Evolutionary conservation across 2,329 filamentous ascomycete genomes (phyloP), one percentile per base, ranked within the genome.

Genomic region (Colletotrichum brevisporum): DNA sequence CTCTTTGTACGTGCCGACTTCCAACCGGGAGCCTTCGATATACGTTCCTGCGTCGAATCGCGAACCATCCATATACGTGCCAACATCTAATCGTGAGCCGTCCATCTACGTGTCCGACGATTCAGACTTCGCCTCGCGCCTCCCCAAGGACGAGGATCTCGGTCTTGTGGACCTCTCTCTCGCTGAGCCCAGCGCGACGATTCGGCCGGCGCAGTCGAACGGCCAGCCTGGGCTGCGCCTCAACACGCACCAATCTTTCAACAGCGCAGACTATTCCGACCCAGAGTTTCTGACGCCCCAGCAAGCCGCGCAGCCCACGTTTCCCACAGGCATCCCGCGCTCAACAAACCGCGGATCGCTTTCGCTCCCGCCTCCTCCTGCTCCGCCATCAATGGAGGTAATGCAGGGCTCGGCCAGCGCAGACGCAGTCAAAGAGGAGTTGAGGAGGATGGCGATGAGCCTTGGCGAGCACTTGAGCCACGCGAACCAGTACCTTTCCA

Each of bases 101-200:
- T 89, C 86, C 3, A 89, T 90, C 61, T 90, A 90, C 73, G 85
- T 90, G 10, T 87, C 87, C 1, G 88, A 90, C 70, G 87, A 89
- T 68, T 87, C 85, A 8, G 83, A 86, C 27, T 86, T 83, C 68
- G 81, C 84, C 3, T 66, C 74, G 6, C 76, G 76, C n/a, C 71
- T 82, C 8, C 74, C 72, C 45, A 73, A 71, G 54, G 70, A 72
- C 18, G 73, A 73, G 9, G 72, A 74, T 18, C 16, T 71, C 15
- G 76, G 78, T 12, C 74, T 81, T 43, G 77, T 75, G 5, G 78
- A 81, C 43, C 70, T 79, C 36, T 74, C 75, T 55, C 71, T 78
- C 15, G 71, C 74, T 4, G 71, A 69, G 2, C 71, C 65, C 48
- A 57, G 68, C 16, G 61, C 63, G n/a, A 72, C 65, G 21, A 43